Evolutionary conservation across 2,329 filamentous ascomycete genomes (phyloP).

Genomic region (Zopfia rhizophila): DNA sequence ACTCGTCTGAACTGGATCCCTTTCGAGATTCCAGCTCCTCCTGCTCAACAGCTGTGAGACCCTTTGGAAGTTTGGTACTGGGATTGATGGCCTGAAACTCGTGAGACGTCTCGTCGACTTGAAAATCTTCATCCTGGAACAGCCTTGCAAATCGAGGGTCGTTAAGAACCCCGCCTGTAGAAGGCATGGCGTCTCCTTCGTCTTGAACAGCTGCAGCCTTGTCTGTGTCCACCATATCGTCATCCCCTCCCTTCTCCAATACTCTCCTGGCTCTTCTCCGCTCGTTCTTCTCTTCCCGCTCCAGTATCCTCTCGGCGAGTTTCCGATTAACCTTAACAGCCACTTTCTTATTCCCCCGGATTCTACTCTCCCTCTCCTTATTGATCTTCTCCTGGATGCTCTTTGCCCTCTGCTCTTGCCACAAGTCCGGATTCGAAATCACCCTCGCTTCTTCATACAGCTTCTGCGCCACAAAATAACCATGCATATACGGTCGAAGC

Average conservation of each 20-base stretch:
- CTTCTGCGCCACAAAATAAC: constrained; percentile 95
- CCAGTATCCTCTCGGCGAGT: constrained; percentile 71
- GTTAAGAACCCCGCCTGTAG: constrained; percentile 67
- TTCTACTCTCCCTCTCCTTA: constrained; percentile 94
- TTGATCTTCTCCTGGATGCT: constrained; percentile 94
- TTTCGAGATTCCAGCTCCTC: constrained; percentile 62
- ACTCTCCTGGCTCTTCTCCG: constrained; percentile 58
- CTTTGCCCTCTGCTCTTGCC: constrained; percentile 91
- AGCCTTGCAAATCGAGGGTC: constrained; percentile 88
- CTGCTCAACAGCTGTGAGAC: constrained; percentile 69
- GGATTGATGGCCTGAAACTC: constrained; percentile 93
- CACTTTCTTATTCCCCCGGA: constrained; percentile 93
- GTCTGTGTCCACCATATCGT: constrained; percentile 49
- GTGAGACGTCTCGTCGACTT: constrained; percentile 85
- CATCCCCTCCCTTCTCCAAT: constrained; percentile 70
- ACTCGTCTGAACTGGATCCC: constrained; percentile 47
- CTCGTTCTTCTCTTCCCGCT: constrained; percentile 74
- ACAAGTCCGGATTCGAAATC: constrained; percentile 92
- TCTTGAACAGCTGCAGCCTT: constrained; percentile 38
- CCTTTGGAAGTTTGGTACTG: constrained; percentile 71
- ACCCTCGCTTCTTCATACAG: constrained; percentile 94
- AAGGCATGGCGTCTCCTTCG: constrained; percentile 41
- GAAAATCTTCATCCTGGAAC: constrained; percentile 93
- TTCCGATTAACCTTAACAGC: constrained; percentile 87
- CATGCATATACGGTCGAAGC: constrained; percentile 97